Evolutionary conservation across 805 yeast species (phyloP), one percentile per base, ranked within the genome.

Genomic region (Nakazawaea molendinolei): DNA sequence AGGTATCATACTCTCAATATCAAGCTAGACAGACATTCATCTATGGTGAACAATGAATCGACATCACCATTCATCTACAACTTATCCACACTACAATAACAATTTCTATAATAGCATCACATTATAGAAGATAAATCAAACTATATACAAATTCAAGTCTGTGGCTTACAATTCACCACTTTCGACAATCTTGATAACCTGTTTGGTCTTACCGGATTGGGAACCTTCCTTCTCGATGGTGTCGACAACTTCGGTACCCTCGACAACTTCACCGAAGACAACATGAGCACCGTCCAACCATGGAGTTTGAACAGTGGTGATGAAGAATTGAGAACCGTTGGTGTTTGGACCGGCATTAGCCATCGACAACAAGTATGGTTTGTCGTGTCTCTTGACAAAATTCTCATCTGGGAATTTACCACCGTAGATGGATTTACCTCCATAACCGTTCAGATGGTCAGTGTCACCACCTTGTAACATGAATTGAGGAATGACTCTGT

Each of bases 391-490:
- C 67, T 75, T 74, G 48, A 61, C 48, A 56, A 84, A 84, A 72
- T 83, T 80, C 65, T 76, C 80, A 44, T 76, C 80, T 22, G 63
- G 51, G 43, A 58, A 60, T 49, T 74, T 76, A 48, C 65, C 66
- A 51, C 90, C 92, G 61, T 82, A 82, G 62, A 82, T 82, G 32
- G 87, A 80, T 63, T 78, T 79, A 60, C 97, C 97, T 60, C 97
- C 97, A 51, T 83, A 78, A 50, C 97, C 97, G 61, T 84, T 79
- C 63, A 85, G 81, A 65, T 69, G 64, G 58, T 86, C 82, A 67
- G 83, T 79, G 65, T 83, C 92, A 70, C 90, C 90, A 60, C 89
- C 97, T 74, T 89, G 97, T 60, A 90, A 71, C 97, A 89, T 89
- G 73, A 89, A 89, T 63, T 83, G 79, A 48, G 96, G 96, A 56